Percentiles rank a stretch among this genome's conserved stretches.
Conservation (phyloP, 2,329 filamentous ascomycete genomes). For the Hypoxylon sp. region DNA sequence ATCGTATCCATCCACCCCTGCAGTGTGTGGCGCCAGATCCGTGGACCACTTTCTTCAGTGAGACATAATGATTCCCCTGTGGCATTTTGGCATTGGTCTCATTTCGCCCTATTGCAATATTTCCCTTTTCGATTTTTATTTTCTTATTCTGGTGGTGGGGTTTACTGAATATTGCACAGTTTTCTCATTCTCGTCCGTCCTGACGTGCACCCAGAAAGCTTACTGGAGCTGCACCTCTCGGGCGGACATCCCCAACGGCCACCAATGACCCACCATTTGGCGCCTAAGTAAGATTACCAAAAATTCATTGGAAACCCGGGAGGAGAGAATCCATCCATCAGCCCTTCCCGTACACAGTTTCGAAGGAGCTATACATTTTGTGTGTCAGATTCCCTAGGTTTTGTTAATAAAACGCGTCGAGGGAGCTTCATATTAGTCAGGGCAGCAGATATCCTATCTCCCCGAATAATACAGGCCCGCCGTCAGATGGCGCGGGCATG, state of each 20-base stretch:
- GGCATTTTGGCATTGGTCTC: conserved; percentile 31
- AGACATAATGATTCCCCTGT: conserved; percentile 46
- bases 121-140: conserved; percentile 39
- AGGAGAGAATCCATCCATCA: conserved; percentile 27
- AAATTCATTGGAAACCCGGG: conserved; percentile 42
- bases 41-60: conserved; percentile 37
- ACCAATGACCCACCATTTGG: conserved; percentile 49
- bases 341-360: conserved; percentile 42
- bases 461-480: conserved; percentile 26
- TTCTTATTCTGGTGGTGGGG: conserved; percentile 39
- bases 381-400: conserved; percentile 40
- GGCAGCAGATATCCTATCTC: conserved; percentile 22
- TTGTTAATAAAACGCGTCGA: conserved; percentile 22
- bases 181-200: conserved; percentile 40
- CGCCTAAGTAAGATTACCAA: conserved; percentile 48
- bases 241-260: conserved; percentile 56
- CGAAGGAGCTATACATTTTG: conserved; percentile 40
- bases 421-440: conserved; percentile 40
- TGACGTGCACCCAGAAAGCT: conserved; percentile 45
- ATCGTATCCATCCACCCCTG: conserved; percentile 15
- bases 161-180: conserved; percentile 39
- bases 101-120: conserved; percentile 36
- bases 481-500: conserved; percentile 26
- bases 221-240: conserved; percentile 48
- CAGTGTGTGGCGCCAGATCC: conserved; percentile 21